Evolutionary conservation across 208 protist genomes (phyloP).

Genomic region (Blastocrithidia nonstop): DNA sequence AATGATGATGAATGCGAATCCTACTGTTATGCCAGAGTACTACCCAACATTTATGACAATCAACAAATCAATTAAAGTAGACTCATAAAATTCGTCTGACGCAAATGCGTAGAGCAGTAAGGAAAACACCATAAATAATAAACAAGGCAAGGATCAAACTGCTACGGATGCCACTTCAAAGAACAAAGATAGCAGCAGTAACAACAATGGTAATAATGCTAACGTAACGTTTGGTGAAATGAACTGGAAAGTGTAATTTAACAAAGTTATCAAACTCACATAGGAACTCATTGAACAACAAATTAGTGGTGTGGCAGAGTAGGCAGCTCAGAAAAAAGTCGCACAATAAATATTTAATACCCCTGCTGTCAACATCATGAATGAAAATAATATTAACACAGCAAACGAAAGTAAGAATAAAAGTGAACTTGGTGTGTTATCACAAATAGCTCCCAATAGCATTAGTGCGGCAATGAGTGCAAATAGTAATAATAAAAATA

Average conservation of each 20-base stretch:
- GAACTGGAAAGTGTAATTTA: background rate
- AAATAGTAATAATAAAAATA: slow-evolving; percentile 1
- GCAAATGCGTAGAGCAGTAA: too few species aligned
- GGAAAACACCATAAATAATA: too few species aligned
- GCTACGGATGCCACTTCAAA: too few species aligned
- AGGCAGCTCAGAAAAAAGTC: background rate
- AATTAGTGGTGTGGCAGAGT: background rate
- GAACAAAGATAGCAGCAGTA: background rate
- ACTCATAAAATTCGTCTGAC: too few species aligned
- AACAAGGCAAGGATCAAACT: too few species aligned
- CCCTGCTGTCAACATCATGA: slow-evolving; percentile 1
- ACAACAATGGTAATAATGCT: too few species aligned
- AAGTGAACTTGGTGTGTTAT: background rate
- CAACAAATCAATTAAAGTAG: too few species aligned
- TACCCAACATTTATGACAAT: too few species aligned
- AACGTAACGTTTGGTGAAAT: too few species aligned
- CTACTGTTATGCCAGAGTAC: too few species aligned
- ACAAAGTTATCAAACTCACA: background rate
- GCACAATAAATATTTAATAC: too few species aligned
- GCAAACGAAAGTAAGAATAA: background rate
- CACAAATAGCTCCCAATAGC: background rate
- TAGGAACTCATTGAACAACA: background rate
- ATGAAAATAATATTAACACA: background rate
- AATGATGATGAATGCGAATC: too few species aligned
- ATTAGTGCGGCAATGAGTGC: background rate